Conservation (phyloP, 2,329 filamentous ascomycete genomes). For the Trichophaea hybrida region DNA sequence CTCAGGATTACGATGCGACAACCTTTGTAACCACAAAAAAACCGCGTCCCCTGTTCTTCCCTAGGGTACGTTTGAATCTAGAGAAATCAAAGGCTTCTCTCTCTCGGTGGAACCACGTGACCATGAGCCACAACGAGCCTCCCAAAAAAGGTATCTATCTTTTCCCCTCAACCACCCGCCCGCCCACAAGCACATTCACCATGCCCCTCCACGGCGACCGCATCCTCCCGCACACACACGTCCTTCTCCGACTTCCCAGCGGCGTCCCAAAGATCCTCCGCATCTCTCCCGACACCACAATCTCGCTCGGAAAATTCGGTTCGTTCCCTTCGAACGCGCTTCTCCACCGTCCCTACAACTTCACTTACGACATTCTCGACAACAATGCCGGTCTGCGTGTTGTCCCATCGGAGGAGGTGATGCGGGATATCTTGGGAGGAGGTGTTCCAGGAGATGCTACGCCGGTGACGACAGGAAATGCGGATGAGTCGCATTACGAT, state of each 20-base stretch:
- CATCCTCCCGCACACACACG: slow-evolving; percentile 38
- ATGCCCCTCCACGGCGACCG: slow-evolving; percentile 12
- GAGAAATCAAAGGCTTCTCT: too few species aligned
- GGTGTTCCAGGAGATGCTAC: slow-evolving; percentile 16
- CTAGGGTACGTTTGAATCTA: too few species aligned
- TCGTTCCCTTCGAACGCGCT: slow-evolving; percentile 79
- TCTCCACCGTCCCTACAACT: slow-evolving; percentile 76
- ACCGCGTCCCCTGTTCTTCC: too few species aligned
- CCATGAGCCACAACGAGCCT: neutral
- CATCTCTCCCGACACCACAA: slow-evolving; percentile 53
- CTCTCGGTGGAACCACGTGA: neutral
- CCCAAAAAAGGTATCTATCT: neutral
- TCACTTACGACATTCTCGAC: slow-evolving; percentile 61
- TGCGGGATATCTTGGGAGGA: slow-evolving; percentile 25
- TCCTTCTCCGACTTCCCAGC: slow-evolving; percentile 44
- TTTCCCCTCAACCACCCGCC: neutral
- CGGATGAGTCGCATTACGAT: slow-evolving; percentile 19
- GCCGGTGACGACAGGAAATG: slow-evolving; percentile 18
- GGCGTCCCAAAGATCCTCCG: slow-evolving; percentile 44
- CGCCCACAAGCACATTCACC: neutral
- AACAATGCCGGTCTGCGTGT: slow-evolving; percentile 30
- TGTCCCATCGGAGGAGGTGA: slow-evolving; percentile 24
- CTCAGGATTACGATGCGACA: too few species aligned
- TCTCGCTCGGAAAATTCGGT: slow-evolving; percentile 86
- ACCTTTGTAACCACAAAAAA: too few species aligned